Base-by-base conservation (phyloP, 208 protist species). In the Wallacemonas sp. region DNA sequence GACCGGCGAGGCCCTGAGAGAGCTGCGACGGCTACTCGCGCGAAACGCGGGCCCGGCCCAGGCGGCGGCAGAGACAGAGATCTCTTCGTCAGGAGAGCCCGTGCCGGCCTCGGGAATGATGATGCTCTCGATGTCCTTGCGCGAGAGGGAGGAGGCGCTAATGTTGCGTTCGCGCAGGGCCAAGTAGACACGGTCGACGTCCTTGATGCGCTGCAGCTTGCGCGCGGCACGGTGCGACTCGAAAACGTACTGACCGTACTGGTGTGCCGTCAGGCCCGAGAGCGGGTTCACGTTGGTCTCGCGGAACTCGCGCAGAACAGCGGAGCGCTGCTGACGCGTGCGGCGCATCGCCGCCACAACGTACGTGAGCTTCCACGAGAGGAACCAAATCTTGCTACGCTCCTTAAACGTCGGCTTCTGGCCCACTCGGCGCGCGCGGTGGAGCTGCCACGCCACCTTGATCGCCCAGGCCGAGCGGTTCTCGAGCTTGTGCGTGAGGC, bases 161-260 rank as follows among this genome's bases (percentile, higher is more conserved):
- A 74, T 68, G 49, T 83, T 64, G 33, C 76, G 70, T 34, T 80
- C 65, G 4, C 70, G 76, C 47, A 87, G 66, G 8, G 80, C 68
- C 30, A 78, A 70, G 66, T 78, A 77, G 19, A 87, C 76, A 47
- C 68, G 79, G 27, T 88, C 79, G 11, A 84, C 79, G 27, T 91
- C 85, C 65, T 82, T 81, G 27, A 75, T 60, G 16, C 78, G 78
- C 60, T 91, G 85, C 46, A 77, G 68, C n/a, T 76, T 65, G 60
- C 74, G 76, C 27, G 79, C 85, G n/a, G 63, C 63, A 33, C 61
- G 47, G 49, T 82, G 57, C 2, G 65, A 72, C 19, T 74, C 30
- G 32, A 77, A 68, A 23, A 87, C 62, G 44, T 81, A 76, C 41
- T 67, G 54, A 44, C 58, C 73, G 44, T 85, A 78, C 61, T 85